Conservation (phyloP, 2,329 filamentous ascomycete species). For the Seiridium unicorne region DNA sequence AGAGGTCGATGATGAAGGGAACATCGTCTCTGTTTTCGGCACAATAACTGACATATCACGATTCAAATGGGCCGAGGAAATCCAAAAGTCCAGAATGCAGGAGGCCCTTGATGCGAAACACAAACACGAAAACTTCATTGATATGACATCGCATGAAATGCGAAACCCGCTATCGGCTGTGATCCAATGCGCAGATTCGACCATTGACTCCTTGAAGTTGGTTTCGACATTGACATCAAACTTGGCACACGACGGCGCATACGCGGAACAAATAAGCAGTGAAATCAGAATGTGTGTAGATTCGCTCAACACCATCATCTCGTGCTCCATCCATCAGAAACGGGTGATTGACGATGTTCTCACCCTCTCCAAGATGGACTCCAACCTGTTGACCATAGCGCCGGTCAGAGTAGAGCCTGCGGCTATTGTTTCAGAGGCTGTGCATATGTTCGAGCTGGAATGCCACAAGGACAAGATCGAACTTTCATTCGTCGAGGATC, state of each 20-base stretch:
- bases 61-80: constrained; percentile 80
- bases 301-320: constrained; percentile 74
- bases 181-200: constrained; percentile 74
- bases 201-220: constrained; percentile 48
- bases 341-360: constrained; percentile 67
- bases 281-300: constrained; percentile 55
- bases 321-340: constrained; percentile 78
- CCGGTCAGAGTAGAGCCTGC: constrained; percentile 68
- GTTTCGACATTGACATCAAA: constrained; percentile 27
- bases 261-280: constrained; percentile 39
- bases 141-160: constrained; percentile 75
- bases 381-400: constrained; percentile 66
- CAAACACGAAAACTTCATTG: constrained; percentile 70
- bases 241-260: constrained; percentile 11
- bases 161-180: constrained; percentile 74
- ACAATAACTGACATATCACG: constrained; percentile 83
- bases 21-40: constrained; percentile 72
- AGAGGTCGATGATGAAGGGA: constrained; percentile 62
- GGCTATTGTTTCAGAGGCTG: constrained; percentile 62
- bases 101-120: constrained; percentile 80
- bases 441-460: constrained; percentile 80
- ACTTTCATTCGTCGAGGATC: constrained; percentile 66
- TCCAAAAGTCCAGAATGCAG: constrained; percentile 74
- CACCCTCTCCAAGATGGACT: constrained; percentile 68
- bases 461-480: constrained; percentile 69